phyloP scores from a whole-genome alignment of 345 rosid genomes.

The Hibiscus mutabilis region DNA sequence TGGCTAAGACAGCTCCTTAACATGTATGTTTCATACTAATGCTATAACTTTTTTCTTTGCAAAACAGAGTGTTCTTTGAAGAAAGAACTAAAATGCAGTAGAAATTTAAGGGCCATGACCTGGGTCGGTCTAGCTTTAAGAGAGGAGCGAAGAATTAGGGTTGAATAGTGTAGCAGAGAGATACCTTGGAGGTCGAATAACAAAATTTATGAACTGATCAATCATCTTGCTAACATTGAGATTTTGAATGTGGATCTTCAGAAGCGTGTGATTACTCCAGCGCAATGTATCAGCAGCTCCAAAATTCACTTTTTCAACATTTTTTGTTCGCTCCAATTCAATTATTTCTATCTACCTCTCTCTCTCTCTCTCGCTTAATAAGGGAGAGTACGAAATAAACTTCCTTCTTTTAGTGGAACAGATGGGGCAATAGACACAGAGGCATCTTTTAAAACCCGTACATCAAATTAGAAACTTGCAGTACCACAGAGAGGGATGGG shows the following conservation, averaged over 20 bases:
- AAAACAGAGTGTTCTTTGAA: too few relatives aligned
- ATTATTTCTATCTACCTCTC: background rate
- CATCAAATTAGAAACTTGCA: background rate
- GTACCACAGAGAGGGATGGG: background rate
- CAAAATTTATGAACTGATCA: constrained; percentile 96
- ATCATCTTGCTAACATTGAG: constrained; percentile 43
- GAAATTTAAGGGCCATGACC: too few relatives aligned
- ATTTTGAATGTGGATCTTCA: constrained; percentile 11
- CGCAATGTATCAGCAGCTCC: constrained; percentile 10
- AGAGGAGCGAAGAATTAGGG: background rate
- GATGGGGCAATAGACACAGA: background rate
- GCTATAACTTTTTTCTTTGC: too few relatives aligned
- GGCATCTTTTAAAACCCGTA: background rate
- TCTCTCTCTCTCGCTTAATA: background rate
- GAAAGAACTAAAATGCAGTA: too few relatives aligned
- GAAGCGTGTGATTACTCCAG: background rate
- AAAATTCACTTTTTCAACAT: constrained; percentile 6
- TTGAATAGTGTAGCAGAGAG: background rate
- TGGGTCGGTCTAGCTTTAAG: background rate
- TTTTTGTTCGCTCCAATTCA: background rate
- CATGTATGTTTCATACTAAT: background rate
- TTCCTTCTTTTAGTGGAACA: background rate
- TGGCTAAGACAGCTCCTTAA: background rate
- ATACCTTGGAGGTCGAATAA: constrained; percentile 98
- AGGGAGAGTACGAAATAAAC: background rate